Percentiles rank a stretch among this genome's conserved stretches.
Evolutionary conservation across 2,329 filamentous ascomycete genomes (phyloP).

Genomic region (Calonectria montana): DNA sequence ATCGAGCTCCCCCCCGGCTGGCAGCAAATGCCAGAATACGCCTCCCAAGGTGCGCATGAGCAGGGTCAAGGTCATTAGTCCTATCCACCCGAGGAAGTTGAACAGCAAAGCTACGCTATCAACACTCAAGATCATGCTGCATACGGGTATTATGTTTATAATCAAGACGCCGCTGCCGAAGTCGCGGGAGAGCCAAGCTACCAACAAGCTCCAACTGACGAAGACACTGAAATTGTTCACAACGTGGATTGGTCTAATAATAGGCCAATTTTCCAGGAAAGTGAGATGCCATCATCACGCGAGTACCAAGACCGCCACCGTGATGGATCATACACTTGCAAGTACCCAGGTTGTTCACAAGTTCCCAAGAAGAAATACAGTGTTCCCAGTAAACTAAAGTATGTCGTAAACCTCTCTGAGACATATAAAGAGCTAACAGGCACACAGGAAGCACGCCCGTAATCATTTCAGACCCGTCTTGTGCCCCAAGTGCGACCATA

Average conservation of each 20-base stretch:
- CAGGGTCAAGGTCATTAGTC: conserved; percentile 16
- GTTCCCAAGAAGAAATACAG: neutral
- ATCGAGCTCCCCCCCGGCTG: neutral
- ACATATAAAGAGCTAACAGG: neutral
- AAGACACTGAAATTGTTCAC: neutral
- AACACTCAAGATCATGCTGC: neutral
- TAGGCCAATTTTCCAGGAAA: neutral
- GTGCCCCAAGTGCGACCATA: neutral
- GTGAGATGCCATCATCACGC: neutral
- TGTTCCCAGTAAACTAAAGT: neutral
- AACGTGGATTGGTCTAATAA: too few species aligned
- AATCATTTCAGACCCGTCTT: conserved; percentile 5
- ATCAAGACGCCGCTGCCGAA: neutral
- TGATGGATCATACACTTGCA: neutral
- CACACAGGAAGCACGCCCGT: conserved; percentile 5
- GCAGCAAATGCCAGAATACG: neutral
- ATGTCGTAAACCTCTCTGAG: neutral
- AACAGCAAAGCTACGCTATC: neutral
- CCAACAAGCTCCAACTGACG: neutral
- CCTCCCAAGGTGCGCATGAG: neutral
- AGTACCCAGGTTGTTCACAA: neutral
- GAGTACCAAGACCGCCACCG: neutral
- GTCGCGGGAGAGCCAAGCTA: neutral
- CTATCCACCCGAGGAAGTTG: conserved; percentile 3
- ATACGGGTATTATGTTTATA: neutral